Percentiles rank a stretch among this genome's conserved stretches.
phyloP scores from a whole-genome alignment of 2,329 filamentous ascomycete species.

The Cordyceps cicadae region DNA sequence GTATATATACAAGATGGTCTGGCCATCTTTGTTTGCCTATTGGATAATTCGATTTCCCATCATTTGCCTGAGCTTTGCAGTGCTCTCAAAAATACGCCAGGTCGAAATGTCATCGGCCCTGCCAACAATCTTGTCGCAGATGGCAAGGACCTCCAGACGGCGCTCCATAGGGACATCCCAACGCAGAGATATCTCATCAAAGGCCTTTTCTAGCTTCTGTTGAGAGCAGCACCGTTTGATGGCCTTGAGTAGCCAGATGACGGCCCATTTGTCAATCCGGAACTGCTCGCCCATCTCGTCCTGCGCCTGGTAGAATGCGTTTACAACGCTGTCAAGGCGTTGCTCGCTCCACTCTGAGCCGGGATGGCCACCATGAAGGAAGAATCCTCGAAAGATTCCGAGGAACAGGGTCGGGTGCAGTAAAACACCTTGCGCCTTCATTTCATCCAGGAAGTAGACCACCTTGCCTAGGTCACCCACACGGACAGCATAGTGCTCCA shows the following conservation, averaged over 20 bases:
- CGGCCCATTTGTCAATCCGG: slow-evolving; percentile 52
- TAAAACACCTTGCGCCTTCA: slow-evolving; percentile 60
- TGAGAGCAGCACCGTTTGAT: slow-evolving; percentile 52
- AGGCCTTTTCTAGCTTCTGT: slow-evolving; percentile 46
- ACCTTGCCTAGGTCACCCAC: slow-evolving; percentile 66
- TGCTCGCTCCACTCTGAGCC: slow-evolving; percentile 63
- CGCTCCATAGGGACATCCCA: slow-evolving; percentile 27
- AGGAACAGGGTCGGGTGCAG: slow-evolving; percentile 72
- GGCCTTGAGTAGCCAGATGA: slow-evolving; percentile 52
- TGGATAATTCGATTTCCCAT: background rate
- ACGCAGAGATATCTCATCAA: slow-evolving; percentile 37
- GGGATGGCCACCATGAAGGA: slow-evolving; percentile 55
- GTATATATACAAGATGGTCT: background rate
- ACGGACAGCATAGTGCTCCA: slow-evolving; percentile 62
- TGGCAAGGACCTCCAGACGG: background rate
- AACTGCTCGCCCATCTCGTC: slow-evolving; percentile 39
- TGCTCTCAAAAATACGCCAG: slow-evolving; percentile 4
- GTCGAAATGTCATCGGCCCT: background rate
- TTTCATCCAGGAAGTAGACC: slow-evolving; percentile 67
- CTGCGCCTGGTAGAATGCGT: slow-evolving; percentile 50
- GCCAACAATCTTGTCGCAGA: slow-evolving; percentile 10
- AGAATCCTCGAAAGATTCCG: slow-evolving; percentile 75
- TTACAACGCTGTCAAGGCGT: slow-evolving; percentile 61
- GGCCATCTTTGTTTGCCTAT: background rate
- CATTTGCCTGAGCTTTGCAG: background rate